Evolutionary conservation across 495 filamentous ascomycete genomes (phyloP).

Genomic region (Xylaria grammica): DNA sequence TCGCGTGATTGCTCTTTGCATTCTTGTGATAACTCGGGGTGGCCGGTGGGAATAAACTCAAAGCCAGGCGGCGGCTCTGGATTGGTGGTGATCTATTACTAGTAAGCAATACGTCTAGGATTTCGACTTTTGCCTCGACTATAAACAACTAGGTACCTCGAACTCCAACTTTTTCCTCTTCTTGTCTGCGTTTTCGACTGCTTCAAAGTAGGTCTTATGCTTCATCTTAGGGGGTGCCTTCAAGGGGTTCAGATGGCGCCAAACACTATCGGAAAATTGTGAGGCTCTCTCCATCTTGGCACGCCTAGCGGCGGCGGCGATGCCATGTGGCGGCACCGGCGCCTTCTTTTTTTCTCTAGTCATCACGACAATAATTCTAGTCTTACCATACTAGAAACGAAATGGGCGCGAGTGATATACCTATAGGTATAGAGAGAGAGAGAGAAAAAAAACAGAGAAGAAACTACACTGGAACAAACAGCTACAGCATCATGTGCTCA

Average conservation of each 20-base stretch:
- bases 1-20: constrained; percentile 84
- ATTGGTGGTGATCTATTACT: constrained; percentile 48
- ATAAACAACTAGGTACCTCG: constrained; percentile 45
- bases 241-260: constrained; percentile 34
- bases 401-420: constrained; percentile 29
- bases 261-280: constrained; percentile 27
- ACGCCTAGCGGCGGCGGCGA: constrained; percentile 29
- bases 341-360: constrained; percentile 38
- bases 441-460: constrained; percentile 16
- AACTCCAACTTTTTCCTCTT: constrained; percentile 62
- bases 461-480: constrained; percentile 30
- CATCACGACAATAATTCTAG: constrained; percentile 38
- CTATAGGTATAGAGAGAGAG: constrained; percentile 24
- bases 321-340: constrained; percentile 29
- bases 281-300: constrained; percentile 33
- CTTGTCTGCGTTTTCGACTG: constrained; percentile 60
- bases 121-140: not conserved
- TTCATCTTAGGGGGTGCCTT: constrained; percentile 47
- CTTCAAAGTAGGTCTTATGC: constrained; percentile 59
- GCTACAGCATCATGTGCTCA: constrained; percentile 29
- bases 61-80: constrained; percentile 72
- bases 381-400: constrained; percentile 35
- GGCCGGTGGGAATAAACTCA: constrained; percentile 81
- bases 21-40: constrained; percentile 70
- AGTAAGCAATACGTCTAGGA: constrained; percentile 32